Conservation (phyloP, 768 basidiomycete species). For the Pseudohyphozyma bogoriensis region DNA sequence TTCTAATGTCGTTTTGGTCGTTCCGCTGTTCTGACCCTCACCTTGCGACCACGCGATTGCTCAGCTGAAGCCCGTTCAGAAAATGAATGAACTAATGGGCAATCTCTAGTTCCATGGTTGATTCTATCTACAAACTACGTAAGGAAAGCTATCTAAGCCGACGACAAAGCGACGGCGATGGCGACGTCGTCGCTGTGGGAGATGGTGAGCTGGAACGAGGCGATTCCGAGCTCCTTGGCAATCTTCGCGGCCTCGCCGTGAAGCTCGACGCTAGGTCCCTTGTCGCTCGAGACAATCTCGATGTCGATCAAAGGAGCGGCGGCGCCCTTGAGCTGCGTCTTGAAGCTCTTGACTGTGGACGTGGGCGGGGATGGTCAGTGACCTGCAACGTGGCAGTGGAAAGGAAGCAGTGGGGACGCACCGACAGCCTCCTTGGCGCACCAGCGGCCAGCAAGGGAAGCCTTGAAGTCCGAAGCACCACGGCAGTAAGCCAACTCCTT, state of each 20-base stretch:
- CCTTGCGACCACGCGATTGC: too few relatives aligned
- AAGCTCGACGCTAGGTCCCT: conserved; percentile 68
- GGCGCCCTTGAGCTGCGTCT: conserved; percentile 80
- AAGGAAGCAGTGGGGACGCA: conserved; percentile 13
- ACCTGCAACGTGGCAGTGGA: not conserved
- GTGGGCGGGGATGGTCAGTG: not conserved
- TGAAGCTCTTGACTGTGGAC: conserved; percentile 79
- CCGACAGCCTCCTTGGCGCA: conserved; percentile 80
- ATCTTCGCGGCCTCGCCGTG: conserved; percentile 68
- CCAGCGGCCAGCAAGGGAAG: conserved; percentile 96
- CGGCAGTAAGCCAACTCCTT: conserved; percentile 77
- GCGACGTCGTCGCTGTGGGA: conserved; percentile 49
- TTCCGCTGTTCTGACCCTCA: too few relatives aligned
- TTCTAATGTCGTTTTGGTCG: too few relatives aligned
- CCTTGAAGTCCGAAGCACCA: conserved; percentile 68
- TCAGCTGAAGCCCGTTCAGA: too few relatives aligned
- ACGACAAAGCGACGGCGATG: conserved; percentile 22
- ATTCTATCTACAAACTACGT: too few relatives aligned
- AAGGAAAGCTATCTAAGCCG: too few relatives aligned
- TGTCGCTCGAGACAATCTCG: conserved; percentile 65
- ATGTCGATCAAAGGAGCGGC: conserved; percentile 94
- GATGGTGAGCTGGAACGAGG: conserved; percentile 66
- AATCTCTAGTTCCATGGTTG: too few relatives aligned
- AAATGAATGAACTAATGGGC: too few relatives aligned
- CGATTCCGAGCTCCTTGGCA: conserved; percentile 63